Evolutionary conservation across 176 grass and related monocot species (phyloP), one percentile per base, ranked within the genome.

Genomic region (Guadua angustifolia): DNA sequence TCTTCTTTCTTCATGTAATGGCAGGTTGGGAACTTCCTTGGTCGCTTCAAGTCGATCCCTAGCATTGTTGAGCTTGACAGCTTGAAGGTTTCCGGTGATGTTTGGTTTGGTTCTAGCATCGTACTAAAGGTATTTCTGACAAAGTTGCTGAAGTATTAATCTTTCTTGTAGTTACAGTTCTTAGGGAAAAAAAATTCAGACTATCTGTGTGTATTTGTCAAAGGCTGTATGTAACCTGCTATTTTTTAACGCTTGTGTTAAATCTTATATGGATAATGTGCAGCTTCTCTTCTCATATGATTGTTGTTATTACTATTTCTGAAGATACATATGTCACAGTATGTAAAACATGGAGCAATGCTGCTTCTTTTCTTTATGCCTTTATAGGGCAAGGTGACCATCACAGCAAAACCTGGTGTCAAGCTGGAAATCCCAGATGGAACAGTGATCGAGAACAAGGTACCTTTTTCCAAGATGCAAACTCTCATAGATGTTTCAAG

Each of bases 61-160:
- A 98, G 96, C 86, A 98, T 98, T 77, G 89, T 98, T 74, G 91
- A 92, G 83, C 91, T 95, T 11, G 89, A 95, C 29, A 95, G 89
- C 80, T 89, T 98, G 77, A 98, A 95, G 62, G 93, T 98, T 87
- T 98, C 89, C 5, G 95, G 95, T 76, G 92, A 98, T 91, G 92
- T 91, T 68, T 93, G 86, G 90, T 94, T 98, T 88, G 89, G 91
- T 71, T 83, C 85, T 60, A 77, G 73, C 15, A 67, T 98, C 32
- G 80, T 89, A 29, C 78, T 98, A 51, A 98, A 98, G 96, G 96
- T 98, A 95, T 35, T 25, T 73, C 19, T 52, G 25, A 9, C 21
- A 82, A 84, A 74, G 4, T 70, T 81, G 7, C 43, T 63, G 24
- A 87, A 49, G 26, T 49, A 52, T 25, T 64, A 80, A 22, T 25